A percentile compares a stretch with the other conserved stretches of the same genome.
Evolutionary conservation across 1,284 basidiomycete genomes (phyloP).

Genomic region (Volvariella volvacea): DNA sequence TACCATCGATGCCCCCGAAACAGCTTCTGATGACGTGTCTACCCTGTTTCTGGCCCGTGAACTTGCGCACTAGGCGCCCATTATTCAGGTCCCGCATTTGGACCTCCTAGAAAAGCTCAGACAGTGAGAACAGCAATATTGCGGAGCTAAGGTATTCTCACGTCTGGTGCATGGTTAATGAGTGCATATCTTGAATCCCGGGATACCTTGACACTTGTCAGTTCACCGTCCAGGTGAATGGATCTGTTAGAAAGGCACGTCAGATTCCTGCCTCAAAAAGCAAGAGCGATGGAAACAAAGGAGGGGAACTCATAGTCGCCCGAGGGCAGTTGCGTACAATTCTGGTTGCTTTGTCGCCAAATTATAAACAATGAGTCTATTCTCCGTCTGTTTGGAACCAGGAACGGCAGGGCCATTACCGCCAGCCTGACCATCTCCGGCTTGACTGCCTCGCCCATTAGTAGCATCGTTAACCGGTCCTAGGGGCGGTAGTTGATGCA

Average conservation of each 20-base stretch:
- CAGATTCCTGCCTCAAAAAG: constrained; percentile 2
- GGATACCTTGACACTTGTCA: constrained; percentile 86
- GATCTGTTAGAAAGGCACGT: constrained; percentile 36
- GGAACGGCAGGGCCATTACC: constrained; percentile 29
- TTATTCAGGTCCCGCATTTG: constrained; percentile 79
- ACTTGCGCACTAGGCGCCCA: constrained; percentile 69
- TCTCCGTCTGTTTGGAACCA: constrained; percentile 37
- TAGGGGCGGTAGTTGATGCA: constrained; percentile 36
- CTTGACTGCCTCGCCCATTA: constrained; percentile 18
- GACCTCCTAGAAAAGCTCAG: constrained; percentile 59
- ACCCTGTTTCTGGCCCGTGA: constrained; percentile 76
- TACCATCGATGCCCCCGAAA: constrained; percentile 89
- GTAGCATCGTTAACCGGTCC: constrained; percentile 24
- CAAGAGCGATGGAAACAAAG: constrained; percentile 8
- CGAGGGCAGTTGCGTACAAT: constrained; percentile 40
- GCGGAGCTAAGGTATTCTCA: constrained; percentile 32
- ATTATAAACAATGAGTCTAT: constrained; percentile 74
- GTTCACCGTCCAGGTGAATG: constrained; percentile 65
- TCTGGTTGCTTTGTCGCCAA: constrained; percentile 57
- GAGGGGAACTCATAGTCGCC: background rate
- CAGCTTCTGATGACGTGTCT: constrained; percentile 86
- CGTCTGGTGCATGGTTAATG: constrained; percentile 82
- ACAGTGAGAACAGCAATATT: constrained; percentile 6
- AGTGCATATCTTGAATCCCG: constrained; percentile 83
- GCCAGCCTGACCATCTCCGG: constrained; percentile 26